A percentile compares a stretch with the other conserved stretches of the same genome.
phyloP scores from a whole-genome alignment of 2,329 filamentous ascomycete species.

The Aspergillus glaucus region DNA sequence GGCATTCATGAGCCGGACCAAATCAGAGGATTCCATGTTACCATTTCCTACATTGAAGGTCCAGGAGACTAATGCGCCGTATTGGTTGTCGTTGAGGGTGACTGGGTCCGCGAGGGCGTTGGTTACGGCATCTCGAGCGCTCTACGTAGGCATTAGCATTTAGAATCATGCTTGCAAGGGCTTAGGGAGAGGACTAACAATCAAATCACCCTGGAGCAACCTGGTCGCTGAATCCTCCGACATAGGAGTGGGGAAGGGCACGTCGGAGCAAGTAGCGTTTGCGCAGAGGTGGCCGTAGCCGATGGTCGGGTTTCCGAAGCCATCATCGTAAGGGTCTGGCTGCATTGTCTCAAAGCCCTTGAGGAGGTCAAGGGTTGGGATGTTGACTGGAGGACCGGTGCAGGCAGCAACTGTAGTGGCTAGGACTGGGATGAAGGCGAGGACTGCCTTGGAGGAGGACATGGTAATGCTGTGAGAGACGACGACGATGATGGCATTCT shows the following conservation, averaged over 20 bases:
- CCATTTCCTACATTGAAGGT: constrained; percentile 48
- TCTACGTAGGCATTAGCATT: constrained; percentile 23
- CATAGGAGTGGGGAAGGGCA: constrained; percentile 43
- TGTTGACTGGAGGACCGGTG: constrained; percentile 23
- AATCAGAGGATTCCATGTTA: constrained; percentile 33
- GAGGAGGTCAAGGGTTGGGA: constrained; percentile 29
- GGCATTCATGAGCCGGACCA: constrained; percentile 41
- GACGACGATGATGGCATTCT: background rate
- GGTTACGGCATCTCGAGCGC: constrained; percentile 36
- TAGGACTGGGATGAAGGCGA: constrained; percentile 1
- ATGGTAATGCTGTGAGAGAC: background rate
- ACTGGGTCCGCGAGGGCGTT: constrained; percentile 29
- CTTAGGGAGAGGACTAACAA: constrained; percentile 12
- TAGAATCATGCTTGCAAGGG: background rate
- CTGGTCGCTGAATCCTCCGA: constrained; percentile 35
- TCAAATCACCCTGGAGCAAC: constrained; percentile 39
- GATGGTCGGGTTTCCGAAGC: constrained; percentile 44
- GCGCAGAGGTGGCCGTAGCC: constrained; percentile 48
- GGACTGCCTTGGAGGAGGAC: constrained; percentile 4
- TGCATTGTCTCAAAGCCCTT: constrained; percentile 35
- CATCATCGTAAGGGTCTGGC: constrained; percentile 30
- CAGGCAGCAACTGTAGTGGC: constrained; percentile 6
- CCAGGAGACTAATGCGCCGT: constrained; percentile 48
- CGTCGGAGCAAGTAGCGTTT: constrained; percentile 38
- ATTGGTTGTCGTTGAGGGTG: constrained; percentile 46